Base-by-base conservation (phyloP, 306 rosid species). In the Cicer bijugum region DNA sequence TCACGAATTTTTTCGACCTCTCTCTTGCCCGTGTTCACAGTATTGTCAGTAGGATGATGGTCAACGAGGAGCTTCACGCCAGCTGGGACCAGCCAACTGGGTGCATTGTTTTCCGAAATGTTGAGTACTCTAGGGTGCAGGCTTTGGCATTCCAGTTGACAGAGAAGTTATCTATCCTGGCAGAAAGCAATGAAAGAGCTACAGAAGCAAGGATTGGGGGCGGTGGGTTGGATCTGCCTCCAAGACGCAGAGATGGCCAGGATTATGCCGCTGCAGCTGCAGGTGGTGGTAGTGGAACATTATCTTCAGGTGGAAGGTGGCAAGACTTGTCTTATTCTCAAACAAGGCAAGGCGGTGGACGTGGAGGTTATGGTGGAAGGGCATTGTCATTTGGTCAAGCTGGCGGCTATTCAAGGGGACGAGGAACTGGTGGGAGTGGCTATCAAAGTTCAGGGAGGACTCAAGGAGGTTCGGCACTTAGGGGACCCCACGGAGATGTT, bases 171-270 rank as follows among this genome's bases (percentile, higher is more conserved):
- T 69, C 98, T 37, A 84, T 91, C 81, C 86, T 93, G 48, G 92
- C 92, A 5, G 98, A 93, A 84, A 89, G 88, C 66, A 93, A 93
- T 64, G 98, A 93, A 77, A 91, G 98, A 69, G 98, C 98, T 20
- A 63, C 75, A n/a, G 98, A 93, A 78, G 93, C 89, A 20, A 88
- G 92, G 68, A 46, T 86, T 17, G 96, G 97, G 8, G 94, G 98
- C 12, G 97, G 98, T 77, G 97, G 92, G 46, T 51, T 92, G 81
- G 98, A 93, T 81, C 83, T 91, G 72, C 93, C 90, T 58, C 35
- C 53, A 50, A 89, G 96, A 84, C 87, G 98, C 5, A 89, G 98
- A 79, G 98, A 93, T 56, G 74, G 78, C 79, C 98, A 91, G 82
- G 98, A 93, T 73, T 93, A 89, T 75, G 86, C 86, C 23, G 77